A percentile compares a stretch with the other conserved stretches of the same genome.
phyloP scores from a whole-genome alignment of 106 monocot genomes.

The Gastrodia elata region DNA sequence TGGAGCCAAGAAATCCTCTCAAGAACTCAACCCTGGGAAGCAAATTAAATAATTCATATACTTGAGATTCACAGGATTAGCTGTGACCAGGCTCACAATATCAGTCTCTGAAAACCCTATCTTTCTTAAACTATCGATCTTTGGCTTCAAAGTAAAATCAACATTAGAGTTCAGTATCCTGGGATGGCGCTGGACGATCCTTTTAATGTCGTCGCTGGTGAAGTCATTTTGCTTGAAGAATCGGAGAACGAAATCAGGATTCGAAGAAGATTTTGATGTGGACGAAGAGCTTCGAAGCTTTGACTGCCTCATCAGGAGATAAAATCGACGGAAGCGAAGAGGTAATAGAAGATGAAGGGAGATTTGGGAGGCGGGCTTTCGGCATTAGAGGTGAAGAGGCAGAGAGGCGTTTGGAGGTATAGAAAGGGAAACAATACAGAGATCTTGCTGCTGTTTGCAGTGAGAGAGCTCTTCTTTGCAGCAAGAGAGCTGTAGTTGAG shows the following conservation, averaged over 20 bases:
- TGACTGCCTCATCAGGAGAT: slow-evolving; percentile 16
- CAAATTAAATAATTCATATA: not conserved
- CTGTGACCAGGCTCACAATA: slow-evolving; percentile 7
- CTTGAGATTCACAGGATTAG: not conserved
- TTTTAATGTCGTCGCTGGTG: slow-evolving; percentile 9
- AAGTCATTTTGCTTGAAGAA: slow-evolving; percentile 11
- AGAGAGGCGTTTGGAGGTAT: not conserved
- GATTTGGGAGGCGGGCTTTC: not conserved
- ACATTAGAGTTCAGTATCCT: slow-evolving; percentile 12
- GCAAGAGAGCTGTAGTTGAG: no score
- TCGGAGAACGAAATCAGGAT: slow-evolving; percentile 19
- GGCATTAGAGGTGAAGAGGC: not conserved
- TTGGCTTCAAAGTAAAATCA: slow-evolving; percentile 26
- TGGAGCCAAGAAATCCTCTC: not conserved
- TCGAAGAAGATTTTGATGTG: slow-evolving; percentile 19
- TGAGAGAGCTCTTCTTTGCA: no score
- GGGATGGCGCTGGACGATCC: not conserved
- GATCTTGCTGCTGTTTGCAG: not conserved
- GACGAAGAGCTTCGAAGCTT: slow-evolving; percentile 8
- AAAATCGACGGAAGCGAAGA: slow-evolving; percentile 21
- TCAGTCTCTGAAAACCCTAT: slow-evolving; percentile 13
- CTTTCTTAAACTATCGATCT: slow-evolving; percentile 2
- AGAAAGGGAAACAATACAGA: not conserved
- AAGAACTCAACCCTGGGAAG: slow-evolving; percentile 10
- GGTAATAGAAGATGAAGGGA: slow-evolving; percentile 14